These are phyloP conservation scores for Panellus pusillus DNA, from an alignment of 768 basidiomycete species.

Conservation along the genomic window DNA sequence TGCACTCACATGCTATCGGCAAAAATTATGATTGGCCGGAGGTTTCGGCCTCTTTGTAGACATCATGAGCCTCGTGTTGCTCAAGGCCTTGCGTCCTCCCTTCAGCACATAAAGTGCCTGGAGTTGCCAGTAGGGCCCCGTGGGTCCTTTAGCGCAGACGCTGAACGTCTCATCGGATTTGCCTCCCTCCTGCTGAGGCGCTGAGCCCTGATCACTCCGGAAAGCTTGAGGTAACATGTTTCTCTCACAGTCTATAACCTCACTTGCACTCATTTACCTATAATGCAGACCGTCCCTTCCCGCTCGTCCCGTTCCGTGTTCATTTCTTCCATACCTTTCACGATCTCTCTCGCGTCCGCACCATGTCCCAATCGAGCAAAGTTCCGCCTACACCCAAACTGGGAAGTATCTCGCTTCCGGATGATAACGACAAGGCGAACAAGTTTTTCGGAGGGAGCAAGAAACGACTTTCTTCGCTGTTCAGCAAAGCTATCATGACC, in stretches of 20 bases:
- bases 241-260: neutral
- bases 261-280: neutral
- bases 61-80: conserved; percentile 24
- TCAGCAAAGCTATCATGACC: conserved; percentile 11
- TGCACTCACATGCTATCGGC: conserved; percentile 20
- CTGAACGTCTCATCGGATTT: neutral
- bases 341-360: neutral
- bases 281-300: neutral
- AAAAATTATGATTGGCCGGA: conserved; percentile 16
- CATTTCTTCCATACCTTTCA: conserved; percentile 15
- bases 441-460: conserved; percentile 16
- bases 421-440: conserved; percentile 14
- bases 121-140: conserved; percentile 18
- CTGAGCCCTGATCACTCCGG: neutral
- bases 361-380: conserved; percentile 18
- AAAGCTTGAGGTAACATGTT: too few relatives aligned
- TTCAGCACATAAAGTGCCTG: conserved; percentile 25
- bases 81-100: conserved; percentile 24
- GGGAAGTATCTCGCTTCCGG: conserved; percentile 19
- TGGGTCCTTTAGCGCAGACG: conserved; percentile 15
- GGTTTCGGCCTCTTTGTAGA: conserved; percentile 15
- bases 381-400: conserved; percentile 22
- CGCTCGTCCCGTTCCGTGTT: neutral
- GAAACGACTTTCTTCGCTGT: conserved; percentile 16
- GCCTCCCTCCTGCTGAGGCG: too few relatives aligned